phyloP scores from a whole-genome alignment of 148 eudicot species.

The Bassia scoparia region DNA sequence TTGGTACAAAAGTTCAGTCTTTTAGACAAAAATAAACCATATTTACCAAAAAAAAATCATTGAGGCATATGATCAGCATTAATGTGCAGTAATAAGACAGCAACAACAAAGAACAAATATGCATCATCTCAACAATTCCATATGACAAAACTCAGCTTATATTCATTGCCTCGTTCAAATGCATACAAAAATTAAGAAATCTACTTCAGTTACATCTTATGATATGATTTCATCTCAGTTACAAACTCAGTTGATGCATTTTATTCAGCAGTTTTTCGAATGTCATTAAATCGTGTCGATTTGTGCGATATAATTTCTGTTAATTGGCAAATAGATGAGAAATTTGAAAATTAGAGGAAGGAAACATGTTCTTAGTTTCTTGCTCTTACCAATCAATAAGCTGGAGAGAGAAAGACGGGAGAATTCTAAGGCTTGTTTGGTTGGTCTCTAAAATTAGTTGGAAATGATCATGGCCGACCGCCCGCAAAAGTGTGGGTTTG shows the following conservation, averaged over 20 bases:
- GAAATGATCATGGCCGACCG: too few species aligned
- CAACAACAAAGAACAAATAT: too few species aligned
- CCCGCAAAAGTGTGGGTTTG: too few species aligned
- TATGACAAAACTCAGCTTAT: not conserved
- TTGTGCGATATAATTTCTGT: too few species aligned
- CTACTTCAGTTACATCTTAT: not conserved
- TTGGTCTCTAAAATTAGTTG: too few species aligned
- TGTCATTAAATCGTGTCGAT: not conserved
- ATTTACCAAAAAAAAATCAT: not conserved
- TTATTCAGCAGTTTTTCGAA: not conserved
- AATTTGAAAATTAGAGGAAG: too few species aligned
- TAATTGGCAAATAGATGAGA: too few species aligned
- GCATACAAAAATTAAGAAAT: not conserved
- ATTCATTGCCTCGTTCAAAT: not conserved
- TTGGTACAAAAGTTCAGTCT: too few species aligned
- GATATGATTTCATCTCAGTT: not conserved
- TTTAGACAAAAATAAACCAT: not conserved
- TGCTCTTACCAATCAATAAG: not conserved
- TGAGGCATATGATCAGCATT: conserved; percentile 26
- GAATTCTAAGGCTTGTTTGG: too few species aligned
- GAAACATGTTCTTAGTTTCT: too few species aligned
- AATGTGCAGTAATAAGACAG: conserved; percentile 1
- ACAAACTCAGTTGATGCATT: not conserved
- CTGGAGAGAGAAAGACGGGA: not conserved
- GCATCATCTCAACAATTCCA: too few species aligned